A percentile compares a stretch with the other conserved stretches of the same genome.
Evolutionary conservation across 129 eudicot genomes (phyloP).

Genomic region (Chrysanthemum seticuspe): DNA sequence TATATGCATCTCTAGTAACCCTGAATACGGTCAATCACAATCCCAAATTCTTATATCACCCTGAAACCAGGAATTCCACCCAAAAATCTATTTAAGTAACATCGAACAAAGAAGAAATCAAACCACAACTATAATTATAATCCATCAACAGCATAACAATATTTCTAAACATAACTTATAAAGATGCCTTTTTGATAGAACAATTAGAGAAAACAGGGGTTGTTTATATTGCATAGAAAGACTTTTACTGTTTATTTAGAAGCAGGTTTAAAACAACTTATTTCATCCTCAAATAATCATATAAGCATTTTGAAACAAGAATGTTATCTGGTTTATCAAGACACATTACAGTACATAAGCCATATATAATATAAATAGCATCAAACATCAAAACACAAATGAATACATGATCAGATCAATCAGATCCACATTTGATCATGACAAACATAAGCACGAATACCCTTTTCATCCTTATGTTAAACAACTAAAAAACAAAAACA

Average conservation of each 20-base stretch:
- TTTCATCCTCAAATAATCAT: not conserved
- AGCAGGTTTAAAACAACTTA: not conserved
- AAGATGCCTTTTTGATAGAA: no score
- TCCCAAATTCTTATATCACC: not conserved
- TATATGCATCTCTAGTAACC: slow-evolving; percentile 34
- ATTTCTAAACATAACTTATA: no score
- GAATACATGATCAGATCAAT: not conserved
- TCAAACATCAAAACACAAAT: not conserved
- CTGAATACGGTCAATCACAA: not conserved
- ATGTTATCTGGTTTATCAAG: no score
- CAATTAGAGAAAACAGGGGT: no score
- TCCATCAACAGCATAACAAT: not conserved
- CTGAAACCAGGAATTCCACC: slow-evolving; percentile 11
- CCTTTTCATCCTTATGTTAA: no score
- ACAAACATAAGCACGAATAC: not conserved
- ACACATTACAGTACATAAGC: not conserved
- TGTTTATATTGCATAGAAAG: no score
- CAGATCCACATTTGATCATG: slow-evolving; percentile 26
- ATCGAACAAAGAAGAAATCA: not conserved
- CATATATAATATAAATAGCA: not conserved
- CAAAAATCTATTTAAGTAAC: not conserved
- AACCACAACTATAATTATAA: not conserved
- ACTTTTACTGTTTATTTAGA: no score
- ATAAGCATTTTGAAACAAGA: not conserved
- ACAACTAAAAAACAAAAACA: no score